These are phyloP conservation scores for Clitopilus passeckerianus DNA, from an alignment of 768 basidiomycete genomes.

Conservation along the genomic window DNA sequence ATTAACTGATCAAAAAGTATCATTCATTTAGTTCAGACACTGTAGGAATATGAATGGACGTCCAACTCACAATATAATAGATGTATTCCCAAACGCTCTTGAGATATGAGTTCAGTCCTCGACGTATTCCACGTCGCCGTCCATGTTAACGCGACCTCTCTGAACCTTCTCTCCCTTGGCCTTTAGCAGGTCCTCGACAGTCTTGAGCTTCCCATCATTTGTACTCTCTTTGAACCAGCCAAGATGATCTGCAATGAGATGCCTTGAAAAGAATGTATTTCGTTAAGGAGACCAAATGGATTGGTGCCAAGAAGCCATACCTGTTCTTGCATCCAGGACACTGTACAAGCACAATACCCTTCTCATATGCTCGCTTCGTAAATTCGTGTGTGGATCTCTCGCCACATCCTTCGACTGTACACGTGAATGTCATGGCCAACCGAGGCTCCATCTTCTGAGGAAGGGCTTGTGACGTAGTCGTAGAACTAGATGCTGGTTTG, in stretches of 20 bases:
- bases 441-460: constrained; percentile 49
- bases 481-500: constrained; percentile 4
- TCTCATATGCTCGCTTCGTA: constrained; percentile 77
- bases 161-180: constrained; percentile 75
- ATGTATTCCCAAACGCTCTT: too few species aligned
- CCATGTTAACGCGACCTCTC: constrained; percentile 40
- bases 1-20: neutral
- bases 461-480: constrained; percentile 22
- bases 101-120: constrained; percentile 4
- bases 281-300: neutral
- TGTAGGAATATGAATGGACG: neutral
- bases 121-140: constrained; percentile 53
- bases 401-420: constrained; percentile 69
- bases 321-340: constrained; percentile 90
- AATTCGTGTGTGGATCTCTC: constrained; percentile 86
- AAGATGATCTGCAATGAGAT: constrained; percentile 85
- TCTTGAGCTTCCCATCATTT: constrained; percentile 64
- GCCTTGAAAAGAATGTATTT: constrained; percentile 33
- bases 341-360: constrained; percentile 85
- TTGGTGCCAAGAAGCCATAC: constrained; percentile 34
- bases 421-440: constrained; percentile 80
- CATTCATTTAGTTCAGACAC: too few species aligned
- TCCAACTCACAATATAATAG: too few species aligned
- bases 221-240: constrained; percentile 90
- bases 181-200: constrained; percentile 77